These are phyloP conservation scores for Aspergillus phoenicis DNA, from an alignment of 2,329 filamentous ascomycete species.

Conservation along the genomic window DNA sequence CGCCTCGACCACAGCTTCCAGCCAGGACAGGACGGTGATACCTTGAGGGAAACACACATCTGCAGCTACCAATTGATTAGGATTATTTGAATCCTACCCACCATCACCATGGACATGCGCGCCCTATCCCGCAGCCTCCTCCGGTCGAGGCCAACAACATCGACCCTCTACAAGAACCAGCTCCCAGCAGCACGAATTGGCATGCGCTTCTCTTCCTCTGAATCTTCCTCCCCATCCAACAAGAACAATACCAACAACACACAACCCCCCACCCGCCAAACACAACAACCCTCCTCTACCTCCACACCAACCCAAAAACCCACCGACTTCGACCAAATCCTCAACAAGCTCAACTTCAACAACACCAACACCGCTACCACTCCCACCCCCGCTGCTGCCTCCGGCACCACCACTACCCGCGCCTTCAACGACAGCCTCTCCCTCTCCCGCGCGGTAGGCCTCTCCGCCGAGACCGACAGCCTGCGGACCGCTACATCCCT, in stretches of 20 bases:
- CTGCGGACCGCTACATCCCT: conserved; percentile 17
- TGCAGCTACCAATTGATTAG: background rate
- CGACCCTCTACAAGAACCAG: conserved; percentile 25
- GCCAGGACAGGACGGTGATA: background rate
- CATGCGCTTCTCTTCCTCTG: conserved; percentile 10
- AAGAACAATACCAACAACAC: conserved; percentile 9
- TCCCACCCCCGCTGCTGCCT: background rate
- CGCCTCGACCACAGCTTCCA: background rate
- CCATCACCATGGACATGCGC: conserved; percentile 36
- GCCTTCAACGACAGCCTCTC: conserved; percentile 23
- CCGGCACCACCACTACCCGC: background rate
- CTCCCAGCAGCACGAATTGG: conserved; percentile 11
- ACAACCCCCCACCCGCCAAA: conserved; percentile 12
- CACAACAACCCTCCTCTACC: background rate
- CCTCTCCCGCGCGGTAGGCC: conserved; percentile 26
- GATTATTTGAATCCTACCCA: too few species aligned
- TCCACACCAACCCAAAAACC: conserved; percentile 10
- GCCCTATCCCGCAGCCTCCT: conserved; percentile 36
- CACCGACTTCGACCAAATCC: conserved; percentile 35
- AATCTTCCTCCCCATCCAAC: too few species aligned
- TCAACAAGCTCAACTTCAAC: conserved; percentile 36
- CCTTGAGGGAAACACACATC: background rate
- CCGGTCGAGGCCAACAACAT: conserved; percentile 34
- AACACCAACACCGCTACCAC: conserved; percentile 5
- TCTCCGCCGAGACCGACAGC: conserved; percentile 22